A percentile compares a stretch with the other conserved stretches of the same genome.
phyloP scores from a whole-genome alignment of 176 grass and related monocot species.

The Zoysia pacifica region DNA sequence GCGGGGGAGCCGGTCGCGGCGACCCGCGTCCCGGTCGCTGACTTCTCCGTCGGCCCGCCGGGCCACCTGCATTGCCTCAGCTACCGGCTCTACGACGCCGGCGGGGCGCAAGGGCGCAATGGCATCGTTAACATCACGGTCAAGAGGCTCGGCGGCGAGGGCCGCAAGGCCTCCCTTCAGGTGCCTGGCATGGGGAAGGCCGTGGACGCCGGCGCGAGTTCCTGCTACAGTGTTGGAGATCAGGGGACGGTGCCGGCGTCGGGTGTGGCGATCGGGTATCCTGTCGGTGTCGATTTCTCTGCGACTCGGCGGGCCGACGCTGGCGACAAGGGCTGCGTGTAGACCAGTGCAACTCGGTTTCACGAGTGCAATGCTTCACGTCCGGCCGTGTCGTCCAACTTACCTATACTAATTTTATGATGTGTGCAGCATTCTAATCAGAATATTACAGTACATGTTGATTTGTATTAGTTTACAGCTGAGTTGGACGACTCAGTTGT shows the following conservation, averaged over 20 bases:
- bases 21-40: slow-evolving; percentile 44
- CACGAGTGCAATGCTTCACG: background rate
- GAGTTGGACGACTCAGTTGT: too few species aligned
- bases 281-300: slow-evolving; percentile 17
- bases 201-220: background rate
- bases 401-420: too few species aligned
- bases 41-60: slow-evolving; percentile 50
- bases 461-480: too few species aligned
- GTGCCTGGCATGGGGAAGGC: background rate
- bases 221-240: background rate
- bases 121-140: slow-evolving; percentile 68
- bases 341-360: background rate
- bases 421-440: too few species aligned
- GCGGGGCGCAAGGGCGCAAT: slow-evolving; percentile 21
- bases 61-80: slow-evolving; percentile 77
- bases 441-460: too few species aligned
- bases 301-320: background rate
- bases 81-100: slow-evolving; percentile 45
- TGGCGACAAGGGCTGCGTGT: background rate
- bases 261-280: slow-evolving; percentile 50
- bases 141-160: slow-evolving; percentile 36
- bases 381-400: too few species aligned
- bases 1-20: slow-evolving; percentile 35
- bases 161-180: background rate
- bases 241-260: slow-evolving; percentile 1